Evolutionary conservation across 2,329 filamentous ascomycete genomes (phyloP).

Genomic region (Ampelomyces quisqualis): DNA sequence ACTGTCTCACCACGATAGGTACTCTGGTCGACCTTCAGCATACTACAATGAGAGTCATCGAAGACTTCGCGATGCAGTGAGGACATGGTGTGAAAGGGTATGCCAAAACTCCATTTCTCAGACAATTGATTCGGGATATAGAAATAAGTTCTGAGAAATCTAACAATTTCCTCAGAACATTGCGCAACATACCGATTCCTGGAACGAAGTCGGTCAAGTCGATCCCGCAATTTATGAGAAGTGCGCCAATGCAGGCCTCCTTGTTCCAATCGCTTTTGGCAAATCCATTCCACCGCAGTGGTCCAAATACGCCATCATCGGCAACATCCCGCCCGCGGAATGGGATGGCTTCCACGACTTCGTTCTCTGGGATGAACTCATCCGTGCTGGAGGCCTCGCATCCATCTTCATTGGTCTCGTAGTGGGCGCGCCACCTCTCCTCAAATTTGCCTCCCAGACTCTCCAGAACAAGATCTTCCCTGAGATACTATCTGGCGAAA

Average conservation of each 20-base stretch:
- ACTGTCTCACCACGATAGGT: slow-evolving; percentile 18
- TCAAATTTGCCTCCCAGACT: slow-evolving; percentile 24
- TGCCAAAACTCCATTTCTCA: background rate
- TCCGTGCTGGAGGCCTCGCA: slow-evolving; percentile 30
- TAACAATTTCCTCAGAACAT: slow-evolving; percentile 18
- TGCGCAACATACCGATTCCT: slow-evolving; percentile 29
- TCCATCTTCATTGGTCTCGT: slow-evolving; percentile 31
- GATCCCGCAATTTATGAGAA: slow-evolving; percentile 27
- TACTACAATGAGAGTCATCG: slow-evolving; percentile 37
- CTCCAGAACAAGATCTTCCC: slow-evolving; percentile 31
- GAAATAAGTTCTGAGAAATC: background rate
- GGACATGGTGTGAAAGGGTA: slow-evolving; percentile 36
- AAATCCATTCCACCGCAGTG: slow-evolving; percentile 31
- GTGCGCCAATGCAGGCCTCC: slow-evolving; percentile 32
- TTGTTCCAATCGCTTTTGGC: slow-evolving; percentile 36
- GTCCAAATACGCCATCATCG: slow-evolving; percentile 48
- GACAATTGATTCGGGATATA: background rate
- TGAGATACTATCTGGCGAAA: slow-evolving; percentile 30
- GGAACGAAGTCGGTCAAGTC: slow-evolving; percentile 29
- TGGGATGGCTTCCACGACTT: slow-evolving; percentile 45
- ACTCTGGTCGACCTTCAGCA: slow-evolving; percentile 34
- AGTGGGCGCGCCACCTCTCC: slow-evolving; percentile 33
- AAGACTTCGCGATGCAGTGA: slow-evolving; percentile 30
- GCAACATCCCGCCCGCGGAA: slow-evolving; percentile 47
- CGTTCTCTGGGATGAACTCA: slow-evolving; percentile 40